These are phyloP conservation scores for Rhynchosporium agropyri DNA, from an alignment of 2,329 filamentous ascomycete genomes.

Conservation along the genomic window DNA sequence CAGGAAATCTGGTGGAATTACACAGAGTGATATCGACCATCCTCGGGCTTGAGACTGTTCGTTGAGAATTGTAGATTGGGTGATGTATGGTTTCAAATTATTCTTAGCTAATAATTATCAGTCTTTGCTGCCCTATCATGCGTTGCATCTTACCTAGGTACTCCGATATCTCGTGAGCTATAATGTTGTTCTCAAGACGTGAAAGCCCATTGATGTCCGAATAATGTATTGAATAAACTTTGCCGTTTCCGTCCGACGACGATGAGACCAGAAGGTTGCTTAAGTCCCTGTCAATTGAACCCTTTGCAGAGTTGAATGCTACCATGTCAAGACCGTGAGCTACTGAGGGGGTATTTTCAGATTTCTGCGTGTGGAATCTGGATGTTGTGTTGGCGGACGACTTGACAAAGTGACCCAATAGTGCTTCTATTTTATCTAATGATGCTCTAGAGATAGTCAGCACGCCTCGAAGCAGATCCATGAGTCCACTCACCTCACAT, in stretches of 20 bases:
- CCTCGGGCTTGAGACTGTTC: slow-evolving; percentile 30
- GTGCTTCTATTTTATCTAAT: slow-evolving; percentile 24
- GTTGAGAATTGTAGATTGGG: slow-evolving; percentile 34
- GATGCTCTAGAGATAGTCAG: slow-evolving; percentile 28
- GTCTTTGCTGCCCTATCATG: neutral
- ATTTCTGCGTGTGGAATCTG: slow-evolving; percentile 31
- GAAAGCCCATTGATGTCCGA: slow-evolving; percentile 38
- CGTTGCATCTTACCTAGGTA: slow-evolving; percentile 29
- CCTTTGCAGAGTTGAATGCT: slow-evolving; percentile 34
- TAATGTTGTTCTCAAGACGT: slow-evolving; percentile 35
- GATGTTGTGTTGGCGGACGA: slow-evolving; percentile 29
- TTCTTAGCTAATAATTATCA: slow-evolving; percentile 28
- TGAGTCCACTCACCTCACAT: slow-evolving; percentile 29
- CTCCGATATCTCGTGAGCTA: slow-evolving; percentile 36
- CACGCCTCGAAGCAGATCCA: neutral
- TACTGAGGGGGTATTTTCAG: slow-evolving; percentile 28
- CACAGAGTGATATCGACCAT: slow-evolving; percentile 36
- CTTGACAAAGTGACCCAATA: slow-evolving; percentile 33
- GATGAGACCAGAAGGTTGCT: slow-evolving; percentile 26
- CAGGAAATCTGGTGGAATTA: slow-evolving; percentile 27
- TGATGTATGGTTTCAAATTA: slow-evolving; percentile 28
- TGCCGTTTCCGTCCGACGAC: slow-evolving; percentile 3
- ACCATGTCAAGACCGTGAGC: slow-evolving; percentile 29
- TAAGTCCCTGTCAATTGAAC: slow-evolving; percentile 34
- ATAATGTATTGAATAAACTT: slow-evolving; percentile 35